A percentile compares a stretch with the other conserved stretches of the same genome.
Conservation (phyloP, 1,284 basidiomycete species). For the Puccinia polysora region DNA sequence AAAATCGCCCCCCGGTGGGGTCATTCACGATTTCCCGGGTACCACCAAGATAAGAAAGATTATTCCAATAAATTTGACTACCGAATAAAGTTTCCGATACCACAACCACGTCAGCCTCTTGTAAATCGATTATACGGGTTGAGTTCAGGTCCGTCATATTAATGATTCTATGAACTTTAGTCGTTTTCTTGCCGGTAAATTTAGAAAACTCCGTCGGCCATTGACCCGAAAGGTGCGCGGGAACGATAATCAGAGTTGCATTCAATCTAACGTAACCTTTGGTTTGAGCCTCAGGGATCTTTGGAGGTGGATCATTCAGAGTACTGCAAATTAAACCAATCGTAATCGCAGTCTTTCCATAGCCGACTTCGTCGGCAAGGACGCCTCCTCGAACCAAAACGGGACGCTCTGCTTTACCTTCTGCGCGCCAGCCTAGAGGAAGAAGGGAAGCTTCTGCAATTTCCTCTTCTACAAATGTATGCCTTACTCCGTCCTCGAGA, state of each 20-base stretch:
- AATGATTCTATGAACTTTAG: conserved; percentile 67
- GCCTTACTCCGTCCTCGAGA: conserved; percentile 57
- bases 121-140: conserved; percentile 68
- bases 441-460: conserved; percentile 81
- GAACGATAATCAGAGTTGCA: conserved; percentile 79
- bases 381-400: conserved; percentile 79
- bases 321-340: conserved; percentile 76
- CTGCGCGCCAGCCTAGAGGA: conserved; percentile 84
- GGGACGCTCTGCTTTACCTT: conserved; percentile 76
- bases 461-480: conserved; percentile 79
- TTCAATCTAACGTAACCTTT: conserved; percentile 68
- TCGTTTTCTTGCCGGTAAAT: conserved; percentile 63
- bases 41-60: conserved; percentile 56
- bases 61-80: conserved; percentile 69
- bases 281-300: conserved; percentile 56
- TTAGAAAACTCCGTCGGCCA: conserved; percentile 83
- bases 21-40: conserved; percentile 58
- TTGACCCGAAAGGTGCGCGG: conserved; percentile 80
- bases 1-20: conserved; percentile 70
- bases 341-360: conserved; percentile 93
- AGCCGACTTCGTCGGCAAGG: conserved; percentile 90
- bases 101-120: conserved; percentile 79
- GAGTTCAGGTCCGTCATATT: conserved; percentile 69
- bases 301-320: conserved; percentile 57
- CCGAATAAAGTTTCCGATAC: conserved; percentile 81